Evolutionary conservation across 108 stramenopile genomes (phyloP).

Genomic region (Skeletonema marinoi): DNA sequence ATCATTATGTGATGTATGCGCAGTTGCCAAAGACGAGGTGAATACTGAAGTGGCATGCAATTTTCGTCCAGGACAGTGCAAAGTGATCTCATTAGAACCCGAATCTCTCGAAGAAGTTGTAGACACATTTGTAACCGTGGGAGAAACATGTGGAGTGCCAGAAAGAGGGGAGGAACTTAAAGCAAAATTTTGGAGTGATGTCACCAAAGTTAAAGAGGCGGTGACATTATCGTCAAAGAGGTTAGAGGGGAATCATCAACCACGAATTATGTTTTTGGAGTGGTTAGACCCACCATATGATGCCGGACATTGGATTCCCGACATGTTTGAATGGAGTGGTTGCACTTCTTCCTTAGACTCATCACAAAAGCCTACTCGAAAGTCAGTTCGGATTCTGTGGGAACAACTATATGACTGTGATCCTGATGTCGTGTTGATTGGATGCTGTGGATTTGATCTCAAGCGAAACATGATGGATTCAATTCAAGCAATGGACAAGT

Average conservation of each 20-base stretch:
- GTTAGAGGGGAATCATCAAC: constrained; percentile 16
- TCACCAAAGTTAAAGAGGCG: constrained; percentile 27
- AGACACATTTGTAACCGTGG: constrained; percentile 66
- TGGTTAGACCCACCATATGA: constrained; percentile 93
- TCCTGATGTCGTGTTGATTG: constrained; percentile 86
- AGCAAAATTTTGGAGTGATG: constrained; percentile 39
- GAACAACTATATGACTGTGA: constrained; percentile 59
- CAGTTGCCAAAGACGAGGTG: constrained; percentile 65
- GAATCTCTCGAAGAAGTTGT: constrained; percentile 73
- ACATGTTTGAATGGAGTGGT: constrained; percentile 85
- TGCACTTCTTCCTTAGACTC: constrained; percentile 34
- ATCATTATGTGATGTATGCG: constrained; percentile 89
- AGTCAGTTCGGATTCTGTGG: constrained; percentile 66
- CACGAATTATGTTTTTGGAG: constrained; percentile 80
- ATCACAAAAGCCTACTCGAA: constrained; percentile 22
- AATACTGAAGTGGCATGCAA: constrained; percentile 24
- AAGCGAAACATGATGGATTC: constrained; percentile 75
- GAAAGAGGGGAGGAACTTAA: constrained; percentile 55
- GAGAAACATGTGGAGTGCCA: constrained; percentile 55
- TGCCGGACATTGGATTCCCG: constrained; percentile 91
- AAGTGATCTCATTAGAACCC: constrained; percentile 73
- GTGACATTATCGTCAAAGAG: not conserved
- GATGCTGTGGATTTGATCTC: constrained; percentile 91
- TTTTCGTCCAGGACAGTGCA: constrained; percentile 21
- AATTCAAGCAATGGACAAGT: constrained; percentile 16